These are phyloP conservation scores for Lachancea thermotolerans DNA, from an alignment of 805 yeast species.

Conservation along the genomic window DNA sequence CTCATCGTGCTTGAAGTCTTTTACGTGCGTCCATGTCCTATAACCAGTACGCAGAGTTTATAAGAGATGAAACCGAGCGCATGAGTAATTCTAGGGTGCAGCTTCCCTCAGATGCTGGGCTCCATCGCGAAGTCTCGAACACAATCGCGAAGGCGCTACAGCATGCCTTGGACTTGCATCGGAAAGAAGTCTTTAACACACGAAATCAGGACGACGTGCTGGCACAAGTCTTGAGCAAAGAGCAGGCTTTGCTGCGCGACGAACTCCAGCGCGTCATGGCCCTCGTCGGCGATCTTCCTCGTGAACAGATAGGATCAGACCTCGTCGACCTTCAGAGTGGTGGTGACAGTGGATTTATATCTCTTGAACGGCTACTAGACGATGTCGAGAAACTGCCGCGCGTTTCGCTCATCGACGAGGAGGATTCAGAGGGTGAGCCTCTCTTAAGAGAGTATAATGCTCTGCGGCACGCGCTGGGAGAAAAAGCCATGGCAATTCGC, in stretches of 20 bases:
- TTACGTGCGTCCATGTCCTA: neutral
- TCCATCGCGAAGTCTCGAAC: neutral
- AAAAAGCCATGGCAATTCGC: conserved; percentile 1
- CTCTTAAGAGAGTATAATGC: conserved; percentile 21
- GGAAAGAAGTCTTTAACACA: conserved; percentile 1
- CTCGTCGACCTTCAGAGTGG: conserved; percentile 6
- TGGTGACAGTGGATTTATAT: conserved; percentile 8
- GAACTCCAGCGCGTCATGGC: conserved; percentile 14
- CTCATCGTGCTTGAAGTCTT: too few relatives aligned
- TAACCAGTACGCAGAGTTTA: neutral
- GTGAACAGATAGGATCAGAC: conserved; percentile 19
- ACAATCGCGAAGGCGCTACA: neutral
- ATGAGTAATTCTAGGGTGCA: neutral
- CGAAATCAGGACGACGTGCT: conserved; percentile 16
- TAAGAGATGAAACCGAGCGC: neutral
- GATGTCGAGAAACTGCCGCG: conserved; percentile 24
- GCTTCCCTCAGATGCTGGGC: neutral
- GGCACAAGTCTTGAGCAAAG: conserved; percentile 15
- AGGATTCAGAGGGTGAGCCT: conserved; percentile 11
- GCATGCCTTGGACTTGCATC: neutral
- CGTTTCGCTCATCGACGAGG: conserved; percentile 11
- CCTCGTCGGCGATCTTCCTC: conserved; percentile 24
- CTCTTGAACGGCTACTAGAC: conserved; percentile 15
- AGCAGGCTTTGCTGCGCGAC: conserved; percentile 14
- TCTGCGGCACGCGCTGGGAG: conserved; percentile 16